Base-by-base conservation (phyloP, 2,329 filamentous ascomycete species). In the Diplodia seriata region DNA sequence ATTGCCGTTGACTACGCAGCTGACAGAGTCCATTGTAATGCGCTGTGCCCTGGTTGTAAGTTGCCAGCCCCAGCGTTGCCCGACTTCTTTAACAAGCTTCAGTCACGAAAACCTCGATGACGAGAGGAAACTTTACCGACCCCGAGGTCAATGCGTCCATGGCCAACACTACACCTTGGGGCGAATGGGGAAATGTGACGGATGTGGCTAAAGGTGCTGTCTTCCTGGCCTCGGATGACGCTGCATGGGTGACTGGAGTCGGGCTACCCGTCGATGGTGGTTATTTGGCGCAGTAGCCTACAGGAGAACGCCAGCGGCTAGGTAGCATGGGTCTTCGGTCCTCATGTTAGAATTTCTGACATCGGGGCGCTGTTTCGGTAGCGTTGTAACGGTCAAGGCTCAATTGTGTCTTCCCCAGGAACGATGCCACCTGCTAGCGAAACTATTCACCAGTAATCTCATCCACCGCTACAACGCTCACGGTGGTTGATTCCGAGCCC, bases 141-240 rank as follows among this genome's bases (percentile, higher is more conserved):
- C 68, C 12, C 8, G 55, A 50, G 26, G 54, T 67, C 18, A 67
- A 67, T 38, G 63, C 51, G 7, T 20, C 31, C 20, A 66, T 66
- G 63, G 56, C 49, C 36, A 76, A 33, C 67, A 74, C 57, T 69
- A 68, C 54, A 70, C 76, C 76, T 11, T 74, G 77, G 38, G 76
- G 78, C 3, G 69, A 70, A 5, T 73, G 73, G 61, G 72, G 73
- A 6, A 66, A 71, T 18, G 68, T 72, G 9, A 67, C 69, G 9
- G 73, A 76, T 61, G 71, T 73, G 33, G 74, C 74, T 5, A 68
- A 74, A 29, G 76, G 76, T 15, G 81, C 80, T 0, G 78, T 84
- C 4, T 80, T 80, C 70, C 69, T 84, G 33, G 79, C 79, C 1
- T 81, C 80, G 59, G 80, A 81, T n/a, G 81, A 83, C 71, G 80